These are phyloP conservation scores for Fusarium verrucosum DNA, from an alignment of 2,329 filamentous ascomycete genomes.

Conservation along the genomic window DNA sequence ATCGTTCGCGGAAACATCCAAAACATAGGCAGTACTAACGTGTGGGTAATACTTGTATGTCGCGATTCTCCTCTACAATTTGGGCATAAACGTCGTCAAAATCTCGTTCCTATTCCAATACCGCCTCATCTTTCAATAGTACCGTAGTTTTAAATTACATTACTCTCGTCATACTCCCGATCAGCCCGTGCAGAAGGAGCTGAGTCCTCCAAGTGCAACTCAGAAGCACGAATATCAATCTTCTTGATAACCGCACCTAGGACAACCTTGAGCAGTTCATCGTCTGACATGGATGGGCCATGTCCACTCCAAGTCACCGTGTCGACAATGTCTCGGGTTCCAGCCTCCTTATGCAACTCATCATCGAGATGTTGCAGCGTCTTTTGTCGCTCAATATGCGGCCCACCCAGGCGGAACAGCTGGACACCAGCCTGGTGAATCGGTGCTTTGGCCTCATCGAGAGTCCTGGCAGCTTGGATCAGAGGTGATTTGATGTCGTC, in stretches of 20 bases:
- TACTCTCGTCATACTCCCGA: constrained; percentile 8
- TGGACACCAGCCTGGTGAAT: constrained; percentile 20
- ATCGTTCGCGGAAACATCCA: too few species aligned
- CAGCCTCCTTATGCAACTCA: constrained; percentile 16
- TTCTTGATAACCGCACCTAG: constrained; percentile 16
- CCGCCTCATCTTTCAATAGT: too few species aligned
- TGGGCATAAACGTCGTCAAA: too few species aligned
- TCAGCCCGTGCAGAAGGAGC: constrained; percentile 3
- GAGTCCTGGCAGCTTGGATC: constrained; percentile 10
- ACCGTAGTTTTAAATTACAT: neutral
- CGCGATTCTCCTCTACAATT: too few species aligned
- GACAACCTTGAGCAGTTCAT: constrained; percentile 17
- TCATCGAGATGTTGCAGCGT: constrained; percentile 16
- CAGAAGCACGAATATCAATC: constrained; percentile 15
- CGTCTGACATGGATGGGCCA: constrained; percentile 12
- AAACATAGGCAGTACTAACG: too few species aligned
- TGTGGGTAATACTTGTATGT: too few species aligned
- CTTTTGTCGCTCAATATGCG: constrained; percentile 9
- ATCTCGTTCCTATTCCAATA: too few species aligned
- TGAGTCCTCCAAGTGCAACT: constrained; percentile 13
- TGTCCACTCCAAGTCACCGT: constrained; percentile 24
- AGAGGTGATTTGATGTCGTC: constrained; percentile 17
- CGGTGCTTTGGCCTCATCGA: constrained; percentile 17
- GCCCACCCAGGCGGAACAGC: constrained; percentile 3
- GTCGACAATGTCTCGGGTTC: constrained; percentile 15